Evolutionary conservation across 306 rosid species (phyloP).

Genomic region (Lupinus albus): DNA sequence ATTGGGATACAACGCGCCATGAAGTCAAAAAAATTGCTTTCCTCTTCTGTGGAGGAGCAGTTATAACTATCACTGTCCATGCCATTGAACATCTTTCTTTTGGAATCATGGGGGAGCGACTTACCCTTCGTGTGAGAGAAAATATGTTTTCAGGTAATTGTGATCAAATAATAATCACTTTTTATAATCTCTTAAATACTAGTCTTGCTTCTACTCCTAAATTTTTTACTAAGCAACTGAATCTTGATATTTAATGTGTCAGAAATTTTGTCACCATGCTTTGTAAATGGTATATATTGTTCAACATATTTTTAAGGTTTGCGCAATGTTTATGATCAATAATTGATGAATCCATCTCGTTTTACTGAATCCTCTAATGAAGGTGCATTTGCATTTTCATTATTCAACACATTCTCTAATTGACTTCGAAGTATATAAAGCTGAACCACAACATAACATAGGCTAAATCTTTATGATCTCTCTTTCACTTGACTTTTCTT

Average conservation of each 20-base stretch:
- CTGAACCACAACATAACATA: background rate
- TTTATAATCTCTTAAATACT: background rate
- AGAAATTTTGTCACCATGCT: conserved; percentile 12
- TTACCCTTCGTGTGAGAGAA: conserved; percentile 87
- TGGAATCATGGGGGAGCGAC: conserved; percentile 96
- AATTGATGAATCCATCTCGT: conserved; percentile 27
- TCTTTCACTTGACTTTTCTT: conserved; percentile 24
- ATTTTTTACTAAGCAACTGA: background rate
- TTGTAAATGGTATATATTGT: background rate
- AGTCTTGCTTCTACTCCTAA: conserved; percentile 4
- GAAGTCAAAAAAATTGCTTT: conserved; percentile 72
- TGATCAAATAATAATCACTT: conserved; percentile 13
- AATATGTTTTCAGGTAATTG: conserved; percentile 79
- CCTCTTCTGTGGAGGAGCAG: conserved; percentile 73
- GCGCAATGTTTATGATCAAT: conserved; percentile 24
- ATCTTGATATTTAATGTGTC: background rate
- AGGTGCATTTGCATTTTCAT: conserved; percentile 5
- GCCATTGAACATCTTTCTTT: conserved; percentile 83
- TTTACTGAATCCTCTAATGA: conserved; percentile 13
- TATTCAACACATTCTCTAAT: background rate
- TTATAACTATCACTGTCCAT: conserved; percentile 74
- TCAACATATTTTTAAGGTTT: conserved; percentile 27
- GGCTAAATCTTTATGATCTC: background rate
- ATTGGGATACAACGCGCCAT: conserved; percentile 82
- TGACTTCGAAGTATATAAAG: background rate